Conservation (phyloP, 352 stramenopile genomes). For the Pythium monospermum region DNA sequence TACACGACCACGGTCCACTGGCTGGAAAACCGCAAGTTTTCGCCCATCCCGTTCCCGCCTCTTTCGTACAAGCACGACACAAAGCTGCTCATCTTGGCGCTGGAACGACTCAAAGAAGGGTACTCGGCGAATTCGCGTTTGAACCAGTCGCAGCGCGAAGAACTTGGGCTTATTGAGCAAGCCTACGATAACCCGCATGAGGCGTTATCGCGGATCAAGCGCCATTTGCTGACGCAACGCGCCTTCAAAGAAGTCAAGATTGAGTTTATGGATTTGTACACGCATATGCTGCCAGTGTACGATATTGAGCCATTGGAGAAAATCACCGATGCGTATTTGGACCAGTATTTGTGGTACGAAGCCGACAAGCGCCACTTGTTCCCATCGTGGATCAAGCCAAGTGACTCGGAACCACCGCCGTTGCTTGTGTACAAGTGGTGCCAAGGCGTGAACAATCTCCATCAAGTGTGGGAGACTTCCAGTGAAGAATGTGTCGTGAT, state of each 20-base stretch:
- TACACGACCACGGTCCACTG: constrained; percentile 99
- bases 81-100: constrained; percentile 98
- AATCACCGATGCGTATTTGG: constrained; percentile 99
- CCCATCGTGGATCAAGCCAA: constrained; percentile 99
- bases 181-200: constrained; percentile 99
- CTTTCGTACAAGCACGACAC: constrained; percentile 99
- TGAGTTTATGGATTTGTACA: constrained; percentile 99
- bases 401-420: constrained; percentile 97
- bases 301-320: constrained; percentile 99
- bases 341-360: constrained; percentile 99
- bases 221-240: constrained; percentile 97
- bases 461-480: constrained; percentile 97
- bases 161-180: constrained; percentile 98
- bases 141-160: constrained; percentile 97
- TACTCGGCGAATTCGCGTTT: constrained; percentile 97
- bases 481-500: constrained; percentile 99
- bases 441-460: constrained; percentile 99
- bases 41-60: constrained; percentile 98
- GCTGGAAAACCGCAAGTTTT: constrained; percentile 99
- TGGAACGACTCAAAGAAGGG: constrained; percentile 99
- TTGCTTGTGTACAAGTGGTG: constrained; percentile 99
- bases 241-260: constrained; percentile 99
- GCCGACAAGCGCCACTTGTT: constrained; percentile 99
- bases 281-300: constrained; percentile 98
- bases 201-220: constrained; percentile 98